These are phyloP conservation scores for Halteria grandinella DNA, from an alignment of 73 alveolate genomes.

Conservation along the genomic window DNA sequence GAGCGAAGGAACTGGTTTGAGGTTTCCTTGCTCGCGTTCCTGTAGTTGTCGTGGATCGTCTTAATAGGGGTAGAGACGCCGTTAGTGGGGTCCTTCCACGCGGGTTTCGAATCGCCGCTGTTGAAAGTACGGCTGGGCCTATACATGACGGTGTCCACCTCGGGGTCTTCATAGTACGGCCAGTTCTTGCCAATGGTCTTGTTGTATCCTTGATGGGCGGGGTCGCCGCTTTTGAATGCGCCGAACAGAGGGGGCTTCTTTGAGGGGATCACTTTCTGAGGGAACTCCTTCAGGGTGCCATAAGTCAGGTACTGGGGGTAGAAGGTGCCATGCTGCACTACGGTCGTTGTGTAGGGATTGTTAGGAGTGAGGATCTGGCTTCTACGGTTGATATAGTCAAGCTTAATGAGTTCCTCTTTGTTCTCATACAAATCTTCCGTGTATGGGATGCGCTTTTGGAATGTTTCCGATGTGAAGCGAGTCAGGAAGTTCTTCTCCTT, in stretches of 20 bases:
- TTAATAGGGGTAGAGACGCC: not conserved
- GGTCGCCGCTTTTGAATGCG: slow-evolving; percentile 30
- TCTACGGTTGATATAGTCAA: slow-evolving; percentile 12
- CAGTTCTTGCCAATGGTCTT: slow-evolving; percentile 31
- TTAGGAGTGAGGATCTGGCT: not conserved
- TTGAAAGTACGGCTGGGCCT: too few species aligned
- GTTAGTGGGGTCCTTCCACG: slow-evolving; percentile 38
- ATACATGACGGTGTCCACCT: slow-evolving; percentile 12
- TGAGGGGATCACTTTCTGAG: slow-evolving; percentile 9
- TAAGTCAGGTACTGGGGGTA: slow-evolving; percentile 1
- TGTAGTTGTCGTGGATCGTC: slow-evolving; percentile 15
- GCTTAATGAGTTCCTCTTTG: slow-evolving; percentile 27
- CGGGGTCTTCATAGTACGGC: slow-evolving; percentile 34
- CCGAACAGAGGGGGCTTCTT: slow-evolving; percentile 32
- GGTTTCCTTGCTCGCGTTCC: slow-evolving; percentile 20
- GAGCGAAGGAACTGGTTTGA: not conserved
- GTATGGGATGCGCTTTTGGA: slow-evolving; percentile 19
- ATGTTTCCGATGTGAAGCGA: slow-evolving; percentile 19
- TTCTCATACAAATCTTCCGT: slow-evolving; percentile 39
- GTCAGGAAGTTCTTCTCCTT: slow-evolving; percentile 29
- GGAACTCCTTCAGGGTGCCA: slow-evolving; percentile 43
- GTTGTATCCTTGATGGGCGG: slow-evolving; percentile 40
- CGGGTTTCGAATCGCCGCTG: slow-evolving; percentile 22
- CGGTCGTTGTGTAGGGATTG: slow-evolving; percentile 56
- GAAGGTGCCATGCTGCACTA: slow-evolving; percentile 43